Conservation (phyloP, 192 early-diverging fungal species). For the Phycomyces blakesleeanus region DNA sequence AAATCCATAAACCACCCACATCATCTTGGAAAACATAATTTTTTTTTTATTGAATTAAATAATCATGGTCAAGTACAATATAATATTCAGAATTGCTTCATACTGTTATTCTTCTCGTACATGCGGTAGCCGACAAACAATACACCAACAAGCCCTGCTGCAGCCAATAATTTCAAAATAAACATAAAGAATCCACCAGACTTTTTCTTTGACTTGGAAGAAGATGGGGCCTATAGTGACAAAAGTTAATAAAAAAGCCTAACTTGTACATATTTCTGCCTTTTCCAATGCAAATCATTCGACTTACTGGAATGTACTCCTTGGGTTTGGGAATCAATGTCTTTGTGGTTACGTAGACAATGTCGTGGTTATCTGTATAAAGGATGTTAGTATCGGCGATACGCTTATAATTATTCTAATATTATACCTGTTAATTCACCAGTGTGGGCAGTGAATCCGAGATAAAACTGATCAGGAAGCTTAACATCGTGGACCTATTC, state of each 20-base stretch:
- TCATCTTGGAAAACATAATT: no score
- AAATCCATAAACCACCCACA: not conserved
- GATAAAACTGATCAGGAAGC: slow-evolving; percentile 74
- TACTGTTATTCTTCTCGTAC: slow-evolving; percentile 27
- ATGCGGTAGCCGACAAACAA: slow-evolving; percentile 28
- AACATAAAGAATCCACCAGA: slow-evolving; percentile 23
- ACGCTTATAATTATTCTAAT: not conserved
- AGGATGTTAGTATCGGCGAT: no score
- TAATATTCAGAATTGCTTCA: slow-evolving; percentile 27
- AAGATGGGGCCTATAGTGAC: not conserved
- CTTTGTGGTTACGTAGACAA: slow-evolving; percentile 43
- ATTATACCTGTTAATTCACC: slow-evolving; percentile 81
- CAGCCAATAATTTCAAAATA: slow-evolving; percentile 25
- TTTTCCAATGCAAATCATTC: not conserved
- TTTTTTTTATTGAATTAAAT: no score
- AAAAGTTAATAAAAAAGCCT: no score
- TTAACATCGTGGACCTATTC: slow-evolving; percentile 52
- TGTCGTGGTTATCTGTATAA: slow-evolving; percentile 41
- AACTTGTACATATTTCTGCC: not conserved
- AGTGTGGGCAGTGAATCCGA: slow-evolving; percentile 90
- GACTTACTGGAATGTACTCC: slow-evolving; percentile 15
- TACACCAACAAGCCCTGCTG: slow-evolving; percentile 27
- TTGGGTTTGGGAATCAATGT: slow-evolving; percentile 19
- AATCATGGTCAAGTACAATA: no score
- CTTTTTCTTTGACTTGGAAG: not conserved